A percentile compares a stretch with the other conserved stretches of the same genome.
phyloP scores from a whole-genome alignment of 805 yeast species.

The Saccharomycopsis guyanensis region DNA sequence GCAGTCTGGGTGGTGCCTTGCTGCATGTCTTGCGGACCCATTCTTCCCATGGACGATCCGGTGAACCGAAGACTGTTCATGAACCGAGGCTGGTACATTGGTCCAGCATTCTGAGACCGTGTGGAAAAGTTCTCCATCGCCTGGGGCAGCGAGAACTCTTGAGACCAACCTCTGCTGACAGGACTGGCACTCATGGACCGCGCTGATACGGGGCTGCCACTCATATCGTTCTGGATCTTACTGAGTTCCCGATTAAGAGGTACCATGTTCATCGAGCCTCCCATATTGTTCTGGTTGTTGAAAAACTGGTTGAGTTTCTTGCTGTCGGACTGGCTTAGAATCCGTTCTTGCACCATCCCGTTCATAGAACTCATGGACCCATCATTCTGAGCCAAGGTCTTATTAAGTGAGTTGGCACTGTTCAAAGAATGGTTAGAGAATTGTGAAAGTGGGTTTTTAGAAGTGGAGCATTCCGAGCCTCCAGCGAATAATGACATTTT shows the following conservation, averaged over 20 bases:
- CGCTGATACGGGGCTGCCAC: slow-evolving; percentile 1
- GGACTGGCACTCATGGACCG: slow-evolving; percentile 1
- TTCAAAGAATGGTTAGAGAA: slow-evolving; percentile 14
- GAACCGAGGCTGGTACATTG: slow-evolving; percentile 18
- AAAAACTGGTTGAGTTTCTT: slow-evolving; percentile 28
- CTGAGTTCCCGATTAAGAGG: slow-evolving; percentile 26
- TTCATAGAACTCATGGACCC: neutral
- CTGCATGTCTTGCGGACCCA: slow-evolving; percentile 6
- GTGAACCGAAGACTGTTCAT: slow-evolving; percentile 14
- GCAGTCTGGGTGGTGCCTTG: neutral
- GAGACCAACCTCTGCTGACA: slow-evolving; percentile 20
- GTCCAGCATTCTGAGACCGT: neutral
- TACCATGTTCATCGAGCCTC: slow-evolving; percentile 24
- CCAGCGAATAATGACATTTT: slow-evolving; percentile 15
- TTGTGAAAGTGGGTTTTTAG: slow-evolving; percentile 18
- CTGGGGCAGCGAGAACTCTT: slow-evolving; percentile 16
- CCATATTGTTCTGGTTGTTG: slow-evolving; percentile 12
- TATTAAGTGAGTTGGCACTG: slow-evolving; percentile 13
- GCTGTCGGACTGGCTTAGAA: slow-evolving; percentile 27
- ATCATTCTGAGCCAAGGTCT: slow-evolving; percentile 19
- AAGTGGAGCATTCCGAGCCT: slow-evolving; percentile 18
- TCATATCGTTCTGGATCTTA: slow-evolving; percentile 10
- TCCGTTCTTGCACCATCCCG: slow-evolving; percentile 21
- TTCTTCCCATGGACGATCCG: neutral
- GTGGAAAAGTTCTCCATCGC: neutral